Percentiles rank a stretch among this genome's conserved stretches.
These are phyloP conservation scores for Pichia sp. DNA, from an alignment of 1,139 yeast genomes.

Conservation along the genomic window DNA sequence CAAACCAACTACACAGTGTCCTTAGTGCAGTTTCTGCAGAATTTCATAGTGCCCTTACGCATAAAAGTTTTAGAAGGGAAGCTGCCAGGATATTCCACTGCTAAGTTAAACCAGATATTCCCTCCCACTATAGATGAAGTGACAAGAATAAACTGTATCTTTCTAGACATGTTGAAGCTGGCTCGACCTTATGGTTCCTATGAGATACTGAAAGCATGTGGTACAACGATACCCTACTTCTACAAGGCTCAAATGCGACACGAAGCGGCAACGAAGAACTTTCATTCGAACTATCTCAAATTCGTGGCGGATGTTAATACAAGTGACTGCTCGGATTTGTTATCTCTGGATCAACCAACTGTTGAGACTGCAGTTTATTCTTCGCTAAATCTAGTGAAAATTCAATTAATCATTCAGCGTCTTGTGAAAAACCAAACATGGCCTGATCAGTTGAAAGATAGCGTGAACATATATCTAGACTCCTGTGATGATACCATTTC, in stretches of 20 bases:
- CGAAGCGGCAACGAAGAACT: conserved; percentile 79
- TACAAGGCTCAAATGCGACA: conserved; percentile 90
- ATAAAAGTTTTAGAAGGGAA: conserved; percentile 59
- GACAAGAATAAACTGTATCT: conserved; percentile 79
- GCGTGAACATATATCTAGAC: conserved; percentile 42
- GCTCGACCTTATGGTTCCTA: conserved; percentile 67
- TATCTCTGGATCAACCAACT: conserved; percentile 47
- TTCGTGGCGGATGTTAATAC: conserved; percentile 23
- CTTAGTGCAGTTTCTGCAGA: conserved; percentile 68
- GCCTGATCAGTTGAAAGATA: conserved; percentile 33
- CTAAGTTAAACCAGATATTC: conserved; percentile 68
- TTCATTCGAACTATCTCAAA: conserved; percentile 38
- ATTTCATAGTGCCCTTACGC: conserved; percentile 74
- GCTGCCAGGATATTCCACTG: conserved; percentile 45
- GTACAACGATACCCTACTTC: conserved; percentile 77
- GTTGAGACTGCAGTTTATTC: conserved; percentile 70
- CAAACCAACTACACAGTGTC: conserved; percentile 73
- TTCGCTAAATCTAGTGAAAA: conserved; percentile 63
- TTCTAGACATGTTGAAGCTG: conserved; percentile 65
- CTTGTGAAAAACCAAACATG: conserved; percentile 42
- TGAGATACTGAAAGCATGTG: conserved; percentile 75
- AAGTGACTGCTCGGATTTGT: conserved; percentile 25
- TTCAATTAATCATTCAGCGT: conserved; percentile 64
- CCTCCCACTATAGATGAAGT: conserved; percentile 96
- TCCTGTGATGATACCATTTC: conserved; percentile 65